phyloP scores from a whole-genome alignment of 2,329 filamentous ascomycete species.

The Aspergillus tamarii region DNA sequence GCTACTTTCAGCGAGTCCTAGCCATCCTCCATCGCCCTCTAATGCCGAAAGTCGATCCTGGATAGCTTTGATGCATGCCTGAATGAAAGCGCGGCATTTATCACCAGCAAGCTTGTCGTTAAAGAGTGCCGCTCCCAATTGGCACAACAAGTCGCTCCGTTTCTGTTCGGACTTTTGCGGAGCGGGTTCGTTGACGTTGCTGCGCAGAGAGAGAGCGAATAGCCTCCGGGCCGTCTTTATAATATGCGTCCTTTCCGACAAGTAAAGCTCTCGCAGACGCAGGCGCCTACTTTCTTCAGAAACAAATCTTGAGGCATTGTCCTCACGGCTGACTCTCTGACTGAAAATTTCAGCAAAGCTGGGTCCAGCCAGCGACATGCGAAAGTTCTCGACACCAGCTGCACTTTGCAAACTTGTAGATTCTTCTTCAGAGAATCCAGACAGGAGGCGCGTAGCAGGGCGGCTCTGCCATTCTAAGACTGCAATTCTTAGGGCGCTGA shows the following conservation, averaged over 20 bases:
- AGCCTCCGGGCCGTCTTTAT: conserved; percentile 63
- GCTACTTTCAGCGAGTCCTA: conserved; percentile 52
- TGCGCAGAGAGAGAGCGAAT: conserved; percentile 37
- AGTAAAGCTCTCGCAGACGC: conserved; percentile 71
- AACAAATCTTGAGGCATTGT: conserved; percentile 56
- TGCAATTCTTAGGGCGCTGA: conserved; percentile 77
- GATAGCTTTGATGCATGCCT: conserved; percentile 40
- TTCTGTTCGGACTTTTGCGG: conserved; percentile 14
- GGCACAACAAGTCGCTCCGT: conserved; percentile 26
- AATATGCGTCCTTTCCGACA: conserved; percentile 71
- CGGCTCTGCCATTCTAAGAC: conserved; percentile 83
- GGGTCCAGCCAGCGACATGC: conserved; percentile 55
- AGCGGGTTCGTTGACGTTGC: conserved; percentile 20
- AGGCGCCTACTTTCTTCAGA: conserved; percentile 64
- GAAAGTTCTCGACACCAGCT: conserved; percentile 66
- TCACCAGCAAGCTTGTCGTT: conserved; percentile 29
- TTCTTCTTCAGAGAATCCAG: conserved; percentile 77
- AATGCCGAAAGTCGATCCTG: conserved; percentile 38
- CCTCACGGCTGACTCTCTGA: conserved; percentile 28
- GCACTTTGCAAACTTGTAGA: conserved; percentile 74
- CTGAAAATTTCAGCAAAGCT: conserved; percentile 40
- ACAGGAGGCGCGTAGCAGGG: conserved; percentile 70
- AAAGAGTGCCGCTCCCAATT: conserved; percentile 37
- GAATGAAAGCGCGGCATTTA: conserved; percentile 30
- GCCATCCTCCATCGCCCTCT: conserved; percentile 48